phyloP scores from a whole-genome alignment of 371 early-diverging fungal species.

The Mucor velutinosus region DNA sequence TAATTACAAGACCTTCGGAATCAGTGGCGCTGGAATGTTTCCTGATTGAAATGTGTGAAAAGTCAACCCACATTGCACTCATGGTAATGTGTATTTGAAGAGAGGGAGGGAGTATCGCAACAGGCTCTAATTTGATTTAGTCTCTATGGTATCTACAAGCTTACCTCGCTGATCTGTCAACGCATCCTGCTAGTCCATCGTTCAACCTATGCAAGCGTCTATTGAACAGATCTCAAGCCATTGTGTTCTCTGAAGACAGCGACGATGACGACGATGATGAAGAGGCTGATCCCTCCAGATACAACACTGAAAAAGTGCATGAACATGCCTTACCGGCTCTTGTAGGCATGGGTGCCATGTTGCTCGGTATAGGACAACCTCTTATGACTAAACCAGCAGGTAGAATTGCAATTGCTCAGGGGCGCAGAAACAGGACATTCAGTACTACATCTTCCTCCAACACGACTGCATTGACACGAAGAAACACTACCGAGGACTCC shows the following conservation, averaged over 20 bases:
- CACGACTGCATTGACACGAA: slow-evolving; percentile 1
- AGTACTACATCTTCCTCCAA: background rate
- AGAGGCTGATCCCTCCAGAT: background rate
- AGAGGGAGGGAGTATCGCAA: background rate
- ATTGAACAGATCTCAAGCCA: slow-evolving; percentile 72
- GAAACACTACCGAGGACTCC: slow-evolving; percentile 18
- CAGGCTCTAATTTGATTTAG: slow-evolving; percentile 32
- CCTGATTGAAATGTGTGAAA: slow-evolving; percentile 68
- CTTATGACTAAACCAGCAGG: slow-evolving; percentile 66
- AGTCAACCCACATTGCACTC: slow-evolving; percentile 81
- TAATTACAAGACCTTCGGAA: slow-evolving; percentile 70
- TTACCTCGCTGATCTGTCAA: slow-evolving; percentile 68
- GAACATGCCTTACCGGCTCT: slow-evolving; percentile 80
- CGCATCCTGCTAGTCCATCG: slow-evolving; percentile 58
- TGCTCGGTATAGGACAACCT: slow-evolving; percentile 77
- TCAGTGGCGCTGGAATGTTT: slow-evolving; percentile 79
- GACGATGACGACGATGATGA: slow-evolving; percentile 30
- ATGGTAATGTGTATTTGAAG: slow-evolving; percentile 64
- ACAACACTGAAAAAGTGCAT: slow-evolving; percentile 55
- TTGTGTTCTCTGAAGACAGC: slow-evolving; percentile 66
- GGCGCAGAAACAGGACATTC: slow-evolving; percentile 55
- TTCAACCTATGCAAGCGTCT: slow-evolving; percentile 74
- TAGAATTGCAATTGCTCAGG: slow-evolving; percentile 79
- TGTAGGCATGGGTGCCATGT: slow-evolving; percentile 82
- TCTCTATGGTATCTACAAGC: slow-evolving; percentile 86